Evolutionary conservation across 805 yeast genomes (phyloP).

Genomic region (Tetrapisispora phaffii): DNA sequence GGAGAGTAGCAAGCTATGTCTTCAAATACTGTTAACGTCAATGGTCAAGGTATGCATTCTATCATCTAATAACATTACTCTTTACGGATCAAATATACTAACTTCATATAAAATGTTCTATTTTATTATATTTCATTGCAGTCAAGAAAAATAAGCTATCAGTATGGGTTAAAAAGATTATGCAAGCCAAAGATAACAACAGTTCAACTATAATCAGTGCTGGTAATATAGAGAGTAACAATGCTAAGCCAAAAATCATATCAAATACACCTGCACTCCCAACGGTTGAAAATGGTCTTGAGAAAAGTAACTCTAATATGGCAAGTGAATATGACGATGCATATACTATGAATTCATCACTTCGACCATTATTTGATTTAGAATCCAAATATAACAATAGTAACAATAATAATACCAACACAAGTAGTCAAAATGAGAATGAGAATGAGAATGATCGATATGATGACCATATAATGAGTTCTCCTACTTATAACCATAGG

Average conservation of each 20-base stretch:
- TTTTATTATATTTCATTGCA: not conserved
- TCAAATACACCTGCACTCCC: not conserved
- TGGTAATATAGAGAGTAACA: not conserved
- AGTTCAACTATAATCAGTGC: slow-evolving; percentile 2
- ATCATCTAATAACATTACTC: not conserved
- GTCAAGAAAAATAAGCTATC: slow-evolving; percentile 25
- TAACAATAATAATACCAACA: not conserved
- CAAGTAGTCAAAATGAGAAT: not conserved
- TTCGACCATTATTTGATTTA: slow-evolving; percentile 8
- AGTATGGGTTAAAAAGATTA: slow-evolving; percentile 27
- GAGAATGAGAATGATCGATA: not conserved
- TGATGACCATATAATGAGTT: not conserved
- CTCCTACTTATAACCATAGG: not conserved
- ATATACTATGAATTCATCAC: slow-evolving; percentile 10
- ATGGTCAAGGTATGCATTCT: not conserved
- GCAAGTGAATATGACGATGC: slow-evolving; percentile 1
- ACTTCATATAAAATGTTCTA: not conserved
- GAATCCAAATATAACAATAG: slow-evolving; percentile 2
- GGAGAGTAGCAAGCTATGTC: not conserved
- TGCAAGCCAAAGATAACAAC: slow-evolving; percentile 18
- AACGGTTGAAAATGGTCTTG: not conserved
- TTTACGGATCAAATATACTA: not conserved
- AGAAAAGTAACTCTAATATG: not conserved
- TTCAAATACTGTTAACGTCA: not conserved
- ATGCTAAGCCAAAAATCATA: not conserved